Percentiles rank a stretch among this genome's conserved stretches.
These are phyloP conservation scores for Boletus sp. DNA, from an alignment of 768 basidiomycete species.

Conservation along the genomic window DNA sequence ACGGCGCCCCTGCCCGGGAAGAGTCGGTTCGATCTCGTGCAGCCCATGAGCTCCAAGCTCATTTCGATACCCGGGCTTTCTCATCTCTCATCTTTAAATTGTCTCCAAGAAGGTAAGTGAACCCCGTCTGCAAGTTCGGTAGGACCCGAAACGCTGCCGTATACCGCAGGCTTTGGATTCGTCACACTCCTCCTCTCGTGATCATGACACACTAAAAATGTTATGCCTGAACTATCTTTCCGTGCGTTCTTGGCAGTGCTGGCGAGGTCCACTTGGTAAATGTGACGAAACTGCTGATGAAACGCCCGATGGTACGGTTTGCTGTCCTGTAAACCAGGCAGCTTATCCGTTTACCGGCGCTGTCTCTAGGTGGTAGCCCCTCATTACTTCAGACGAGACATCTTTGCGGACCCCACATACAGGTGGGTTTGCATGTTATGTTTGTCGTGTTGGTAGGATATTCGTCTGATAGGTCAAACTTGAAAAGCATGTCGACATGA, in stretches of 20 bases:
- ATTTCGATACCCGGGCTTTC: too few relatives aligned
- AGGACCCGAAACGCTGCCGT: too few relatives aligned
- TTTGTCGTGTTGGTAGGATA: not conserved
- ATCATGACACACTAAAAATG: not conserved
- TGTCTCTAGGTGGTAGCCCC: not conserved
- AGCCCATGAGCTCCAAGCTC: too few relatives aligned
- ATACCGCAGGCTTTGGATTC: not conserved
- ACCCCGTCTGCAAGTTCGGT: too few relatives aligned
- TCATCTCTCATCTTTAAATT: too few relatives aligned
- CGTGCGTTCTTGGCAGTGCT: not conserved
- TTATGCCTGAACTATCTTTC: not conserved
- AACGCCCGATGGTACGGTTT: not conserved
- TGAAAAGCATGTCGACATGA: not conserved
- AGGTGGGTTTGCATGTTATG: not conserved
- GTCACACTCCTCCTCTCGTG: not conserved
- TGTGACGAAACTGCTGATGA: not conserved
- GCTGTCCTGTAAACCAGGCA: not conserved
- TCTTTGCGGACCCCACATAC: not conserved
- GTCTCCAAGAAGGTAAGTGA: too few relatives aligned
- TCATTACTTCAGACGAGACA: not conserved
- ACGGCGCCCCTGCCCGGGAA: too few relatives aligned
- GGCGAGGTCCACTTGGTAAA: not conserved
- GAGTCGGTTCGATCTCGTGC: too few relatives aligned
- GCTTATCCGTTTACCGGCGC: not conserved
- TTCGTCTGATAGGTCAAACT: too few relatives aligned